A percentile compares a stretch with the other conserved stretches of the same genome.
Evolutionary conservation across 2,329 filamentous ascomycete species (phyloP).

Genomic region (Alternaria triticina): DNA sequence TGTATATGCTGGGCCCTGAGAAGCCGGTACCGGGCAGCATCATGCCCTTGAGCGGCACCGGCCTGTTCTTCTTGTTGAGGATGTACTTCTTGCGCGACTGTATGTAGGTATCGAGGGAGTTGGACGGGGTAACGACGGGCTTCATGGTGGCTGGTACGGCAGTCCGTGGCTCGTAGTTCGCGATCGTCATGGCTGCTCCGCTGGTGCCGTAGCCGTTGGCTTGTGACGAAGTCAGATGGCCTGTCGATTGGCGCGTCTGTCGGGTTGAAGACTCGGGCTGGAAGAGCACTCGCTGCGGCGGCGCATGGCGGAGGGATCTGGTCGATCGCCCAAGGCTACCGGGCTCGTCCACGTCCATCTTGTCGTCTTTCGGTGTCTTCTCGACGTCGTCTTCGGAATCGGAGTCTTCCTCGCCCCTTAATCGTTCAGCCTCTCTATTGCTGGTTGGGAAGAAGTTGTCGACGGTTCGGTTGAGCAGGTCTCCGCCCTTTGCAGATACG

Average conservation of each 20-base stretch:
- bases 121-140: slow-evolving; percentile 76
- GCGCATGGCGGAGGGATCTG: slow-evolving; percentile 74
- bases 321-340: slow-evolving; percentile 51
- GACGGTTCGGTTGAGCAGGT: slow-evolving; percentile 76
- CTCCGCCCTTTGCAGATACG: slow-evolving; percentile 77
- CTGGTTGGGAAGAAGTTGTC: slow-evolving; percentile 71
- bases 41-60: slow-evolving; percentile 55
- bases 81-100: slow-evolving; percentile 61
- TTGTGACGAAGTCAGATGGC: slow-evolving; percentile 51
- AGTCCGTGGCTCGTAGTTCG: slow-evolving; percentile 72
- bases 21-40: slow-evolving; percentile 70
- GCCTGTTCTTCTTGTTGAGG: slow-evolving; percentile 51
- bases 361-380: slow-evolving; percentile 59
- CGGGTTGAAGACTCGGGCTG: slow-evolving; percentile 78
- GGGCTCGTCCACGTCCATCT: slow-evolving; percentile 58
- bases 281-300: slow-evolving; percentile 82
- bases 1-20: slow-evolving; percentile 87
- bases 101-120: slow-evolving; percentile 72
- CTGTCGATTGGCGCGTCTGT: slow-evolving; percentile 63
- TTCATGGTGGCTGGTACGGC: slow-evolving; percentile 70
- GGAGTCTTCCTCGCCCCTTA: slow-evolving; percentile 62
- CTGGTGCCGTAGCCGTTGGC: slow-evolving; percentile 49
- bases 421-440: slow-evolving; percentile 54
- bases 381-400: slow-evolving; percentile 50
- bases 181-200: slow-evolving; percentile 62